Evolutionary conservation across 1,139 yeast genomes (phyloP), one percentile per base, ranked within the genome.

Genomic region (Scheffersomyces titani): DNA sequence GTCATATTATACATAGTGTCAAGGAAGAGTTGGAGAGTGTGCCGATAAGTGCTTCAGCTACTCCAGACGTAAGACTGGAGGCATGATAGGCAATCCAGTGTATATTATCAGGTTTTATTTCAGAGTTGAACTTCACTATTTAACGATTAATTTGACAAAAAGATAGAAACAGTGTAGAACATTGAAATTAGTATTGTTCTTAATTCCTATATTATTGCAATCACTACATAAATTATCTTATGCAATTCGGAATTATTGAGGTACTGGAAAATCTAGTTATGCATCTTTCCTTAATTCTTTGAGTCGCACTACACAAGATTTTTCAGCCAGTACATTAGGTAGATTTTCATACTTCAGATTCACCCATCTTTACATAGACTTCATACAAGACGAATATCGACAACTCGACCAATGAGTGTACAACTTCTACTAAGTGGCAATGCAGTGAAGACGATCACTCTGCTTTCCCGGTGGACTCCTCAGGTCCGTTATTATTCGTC

Each of bases 41-140:
- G 36, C 52, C 44, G 3, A 51, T 45, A 16, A 49, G 55, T 7
- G 47, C 21, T 9, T 49, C 54, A 7, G 56, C 53, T 51, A 51
- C 60, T 3, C 58, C 58, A 24, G 57, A 57, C 20, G 51, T 55
- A 16, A 50, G 56, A 18, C 52, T 56, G 11, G 60, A 57, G 46
- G 60, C 58, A 24, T 57, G 40, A 50, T 16, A 1, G 16, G 44
- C 40, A 30, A 30, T 30, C 13, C 40, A 9, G 9, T 6, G 11
- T 30, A 30, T 30, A 30, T 3, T 30, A 30, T 13, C 16, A 30
- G 13, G 16, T 30, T 11, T 30, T 30, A 30, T 30, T 30, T 13
- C 13, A 30, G 40, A 30, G 40, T 30, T 30, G 40, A 30, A 30
- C 40, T 30, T 30, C 13, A 11, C 16, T 30, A 30, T 9, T 30